A percentile compares a stretch with the other conserved stretches of the same genome.
Evolutionary conservation across 371 early-diverging fungal species (phyloP).

Genomic region (Mucor irregularis): DNA sequence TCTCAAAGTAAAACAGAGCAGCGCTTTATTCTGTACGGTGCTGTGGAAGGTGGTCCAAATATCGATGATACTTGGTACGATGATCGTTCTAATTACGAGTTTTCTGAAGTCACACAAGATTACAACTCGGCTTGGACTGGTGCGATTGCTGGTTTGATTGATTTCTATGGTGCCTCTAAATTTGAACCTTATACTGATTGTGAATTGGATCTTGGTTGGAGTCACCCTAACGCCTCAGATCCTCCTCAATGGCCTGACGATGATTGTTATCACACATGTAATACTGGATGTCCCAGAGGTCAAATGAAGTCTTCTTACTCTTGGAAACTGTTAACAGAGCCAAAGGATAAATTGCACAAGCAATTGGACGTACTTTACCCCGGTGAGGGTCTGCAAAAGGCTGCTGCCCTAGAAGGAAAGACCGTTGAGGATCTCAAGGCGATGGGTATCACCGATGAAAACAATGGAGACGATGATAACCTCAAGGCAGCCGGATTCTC

Average conservation of each 20-base stretch:
- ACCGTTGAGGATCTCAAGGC: constrained; percentile 7
- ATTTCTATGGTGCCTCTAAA: constrained; percentile 45
- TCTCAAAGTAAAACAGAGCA: constrained; percentile 40
- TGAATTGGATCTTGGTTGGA: constrained; percentile 56
- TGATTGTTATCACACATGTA: constrained; percentile 60
- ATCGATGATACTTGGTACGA: constrained; percentile 57
- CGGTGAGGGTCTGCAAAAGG: constrained; percentile 33
- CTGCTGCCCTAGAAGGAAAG: constrained; percentile 32
- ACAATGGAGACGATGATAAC: background rate
- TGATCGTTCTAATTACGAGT: constrained; percentile 55
- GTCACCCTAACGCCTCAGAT: constrained; percentile 47
- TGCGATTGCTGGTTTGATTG: constrained; percentile 56
- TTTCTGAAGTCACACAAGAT: constrained; percentile 59
- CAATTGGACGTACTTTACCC: constrained; percentile 36
- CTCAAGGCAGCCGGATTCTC: background rate
- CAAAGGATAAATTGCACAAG: constrained; percentile 8
- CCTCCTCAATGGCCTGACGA: constrained; percentile 43
- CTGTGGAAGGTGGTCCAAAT: constrained; percentile 56
- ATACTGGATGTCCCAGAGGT: constrained; percentile 47
- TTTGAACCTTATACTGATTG: constrained; percentile 57
- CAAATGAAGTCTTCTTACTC: constrained; percentile 43
- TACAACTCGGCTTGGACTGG: constrained; percentile 63
- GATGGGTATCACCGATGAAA: background rate
- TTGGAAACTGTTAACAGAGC: constrained; percentile 41
- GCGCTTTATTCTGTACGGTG: constrained; percentile 58